Evolutionary conservation across 2,329 filamentous ascomycete species (phyloP), one percentile per base, ranked within the genome.

Genomic region (Anthostomella pinea): DNA sequence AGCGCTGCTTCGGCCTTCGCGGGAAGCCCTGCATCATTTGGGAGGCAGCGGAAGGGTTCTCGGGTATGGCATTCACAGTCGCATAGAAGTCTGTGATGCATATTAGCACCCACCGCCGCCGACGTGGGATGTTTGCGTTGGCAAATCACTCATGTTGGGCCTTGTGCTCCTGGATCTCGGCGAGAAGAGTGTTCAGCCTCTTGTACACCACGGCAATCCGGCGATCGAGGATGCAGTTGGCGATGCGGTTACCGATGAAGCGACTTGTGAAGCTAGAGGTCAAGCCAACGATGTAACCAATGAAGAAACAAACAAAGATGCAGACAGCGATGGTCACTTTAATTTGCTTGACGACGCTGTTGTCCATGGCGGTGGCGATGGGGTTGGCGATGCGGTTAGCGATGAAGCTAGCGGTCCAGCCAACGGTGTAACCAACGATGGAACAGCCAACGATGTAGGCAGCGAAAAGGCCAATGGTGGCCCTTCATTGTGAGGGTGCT

Each of bases 401-500:
- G 36, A 55, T 36, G 38, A 49, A 50, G 34, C 51, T 47, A 36
- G 49, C 51, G 17, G 53, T 33, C 33, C 53, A 48, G 39, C 53
- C 26, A 5, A 49, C 42, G 26, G 53, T 30, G 30, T 53, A 20
- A n/a, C n/a, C 49, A 36, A 49, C 51, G 17, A 55, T 33, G 41
- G 51, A 46, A 35, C 53, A 48, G 39, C 53, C 26, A 5, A 49
- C 42, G 26, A 55, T 30, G 30, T 53, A 20, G 8, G 45, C n/a
- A 34, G 46, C n/a, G n/a, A n/a, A n/a, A n/a, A n/a, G n/a, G n/a
- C n/a, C n/a, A n/a, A n/a, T n/a, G n/a, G n/a, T n/a, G n/a, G n/a
- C n/a, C 33, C 51, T 55, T 55, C 52, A 55, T 55, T 15, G 41
- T 52, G 52, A 43, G 17, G 21, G 36, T 39, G 29, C n/a, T 33